Conservation (phyloP, 2,329 filamentous ascomycete species). For the Alternaria infectoria region DNA sequence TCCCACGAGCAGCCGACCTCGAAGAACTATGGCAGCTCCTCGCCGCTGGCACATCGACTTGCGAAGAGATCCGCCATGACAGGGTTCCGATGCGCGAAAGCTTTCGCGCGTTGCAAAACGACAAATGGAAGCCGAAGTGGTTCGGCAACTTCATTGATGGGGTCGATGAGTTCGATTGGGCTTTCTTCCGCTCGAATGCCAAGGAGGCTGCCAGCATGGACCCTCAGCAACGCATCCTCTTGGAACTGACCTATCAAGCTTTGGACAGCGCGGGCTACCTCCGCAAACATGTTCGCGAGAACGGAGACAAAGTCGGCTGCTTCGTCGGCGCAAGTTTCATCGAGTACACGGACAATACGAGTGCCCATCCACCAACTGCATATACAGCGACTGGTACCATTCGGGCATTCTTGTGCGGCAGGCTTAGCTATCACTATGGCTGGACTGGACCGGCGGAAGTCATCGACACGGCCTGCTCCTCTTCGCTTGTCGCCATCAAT, state of each 20-base stretch:
- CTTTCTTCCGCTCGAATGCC: conserved; percentile 31
- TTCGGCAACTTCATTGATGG: conserved; percentile 30
- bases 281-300: conserved; percentile 7
- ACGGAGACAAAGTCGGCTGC: conserved; percentile 35
- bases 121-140: conserved; percentile 14
- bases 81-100: conserved; percentile 9
- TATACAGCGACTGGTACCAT: conserved; percentile 28
- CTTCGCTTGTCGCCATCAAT: conserved; percentile 40
- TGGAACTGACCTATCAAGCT: conserved; percentile 41
- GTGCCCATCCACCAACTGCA: conserved; percentile 19
- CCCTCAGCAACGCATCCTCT: conserved; percentile 33
- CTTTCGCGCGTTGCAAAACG: conserved; percentile 13
- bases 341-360: conserved; percentile 38
- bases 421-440: conserved; percentile 35
- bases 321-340: conserved; percentile 41
- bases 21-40: conserved; percentile 22
- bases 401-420: conserved; percentile 29
- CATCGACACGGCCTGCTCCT: conserved; percentile 47
- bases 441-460: conserved; percentile 33
- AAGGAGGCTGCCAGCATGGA: conserved; percentile 33
- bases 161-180: conserved; percentile 43
- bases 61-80: conserved; percentile 9
- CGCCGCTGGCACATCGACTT: conserved; percentile 7
- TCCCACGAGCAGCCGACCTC: conserved; percentile 15
- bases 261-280: conserved; percentile 45